A percentile compares a stretch with the other conserved stretches of the same genome.
These are phyloP conservation scores for Tolypocladium tundrense DNA, from an alignment of 2,329 filamentous ascomycete species.

Conservation along the genomic window DNA sequence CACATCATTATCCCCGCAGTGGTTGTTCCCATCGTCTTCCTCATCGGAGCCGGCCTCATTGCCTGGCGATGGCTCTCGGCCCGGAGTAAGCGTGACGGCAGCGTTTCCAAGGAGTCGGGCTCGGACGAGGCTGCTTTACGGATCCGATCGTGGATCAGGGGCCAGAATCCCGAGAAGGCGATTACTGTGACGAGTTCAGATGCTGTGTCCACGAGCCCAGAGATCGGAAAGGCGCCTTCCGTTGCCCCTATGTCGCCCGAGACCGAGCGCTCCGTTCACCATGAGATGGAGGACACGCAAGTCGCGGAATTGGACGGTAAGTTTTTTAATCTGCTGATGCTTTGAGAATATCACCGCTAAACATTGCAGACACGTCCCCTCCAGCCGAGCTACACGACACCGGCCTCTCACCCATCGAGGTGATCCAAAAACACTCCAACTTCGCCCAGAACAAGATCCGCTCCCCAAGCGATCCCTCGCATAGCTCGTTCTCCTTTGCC, in stretches of 20 bases:
- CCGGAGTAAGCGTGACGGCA: slow-evolving; percentile 20
- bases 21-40: slow-evolving; percentile 4
- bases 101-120: slow-evolving; percentile 24
- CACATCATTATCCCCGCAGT: slow-evolving; percentile 7
- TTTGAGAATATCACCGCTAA: slow-evolving; percentile 2
- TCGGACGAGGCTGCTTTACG: slow-evolving; percentile 36
- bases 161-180: slow-evolving; percentile 32
- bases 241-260: slow-evolving; percentile 4
- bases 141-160: slow-evolving; percentile 43
- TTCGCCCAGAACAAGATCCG: slow-evolving; percentile 9
- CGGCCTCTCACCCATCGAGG: slow-evolving; percentile 25
- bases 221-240: slow-evolving; percentile 24
- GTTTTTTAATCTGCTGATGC: slow-evolving; percentile 5
- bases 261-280: slow-evolving; percentile 1
- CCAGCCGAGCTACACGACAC: slow-evolving; percentile 35
- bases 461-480: slow-evolving; percentile 7
- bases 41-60: slow-evolving; percentile 22
- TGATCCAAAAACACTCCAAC: slow-evolving; percentile 24
- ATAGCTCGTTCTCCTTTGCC: slow-evolving; percentile 11
- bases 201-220: slow-evolving; percentile 27
- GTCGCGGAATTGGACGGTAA: slow-evolving; percentile 39
- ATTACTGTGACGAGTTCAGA: slow-evolving; percentile 33
- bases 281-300: slow-evolving; percentile 33
- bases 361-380: slow-evolving; percentile 29
- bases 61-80: slow-evolving; percentile 44